Base-by-base conservation (phyloP, 495 filamentous ascomycete genomes). In the Acidomyces sp. region DNA sequence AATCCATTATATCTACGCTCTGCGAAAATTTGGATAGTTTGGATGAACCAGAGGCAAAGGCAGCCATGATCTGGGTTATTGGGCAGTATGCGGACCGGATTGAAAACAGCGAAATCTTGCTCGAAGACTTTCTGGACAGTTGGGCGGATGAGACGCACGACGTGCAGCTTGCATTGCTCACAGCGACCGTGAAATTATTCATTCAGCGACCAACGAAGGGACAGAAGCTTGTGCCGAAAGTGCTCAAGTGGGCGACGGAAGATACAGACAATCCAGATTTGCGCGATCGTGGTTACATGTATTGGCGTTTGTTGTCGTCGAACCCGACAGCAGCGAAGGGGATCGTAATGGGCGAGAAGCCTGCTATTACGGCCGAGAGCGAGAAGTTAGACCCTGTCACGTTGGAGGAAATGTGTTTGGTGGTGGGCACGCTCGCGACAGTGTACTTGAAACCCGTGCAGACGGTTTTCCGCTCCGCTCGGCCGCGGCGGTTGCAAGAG, bases 11-110 rank as follows among this genome's bases (percentile, higher is more conserved):
- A 58, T 76, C 78, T 11, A 85, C 85, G 5, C 74, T 99, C 1
- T 95, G 93, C 63, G 82, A 93, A 61, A 85, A 99, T 57, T 74
- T 99, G 26, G 90, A 99, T 64, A 88, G 85, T 5, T 71, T 99
- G 19, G 90, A 99, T 56, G 90, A 99, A 57, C 90, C 90, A n/a
- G 90, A 99, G 56, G 90, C 90, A 27, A 99, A 96, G 59, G 85
- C 88, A 3, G 90, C 90, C n/a, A 88, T 99, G 74, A 92, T 99
- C 46, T 99, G 90, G 90, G 85, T 99, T 39, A 96, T 99, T 52
- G 90, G 90, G 2, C 85, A 99, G 53, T 99, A 99, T 57, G 92
- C 90, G 6, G 83, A 85, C 54, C 78, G 90, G 13, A 99, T 99
- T 51, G 87, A 96, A 48, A 95, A 96, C 58, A 85, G 81, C 16